Evolutionary conservation across 2,329 filamentous ascomycete species (phyloP), one percentile per base, ranked within the genome.

Genomic region (Colletotrichum costaricense): DNA sequence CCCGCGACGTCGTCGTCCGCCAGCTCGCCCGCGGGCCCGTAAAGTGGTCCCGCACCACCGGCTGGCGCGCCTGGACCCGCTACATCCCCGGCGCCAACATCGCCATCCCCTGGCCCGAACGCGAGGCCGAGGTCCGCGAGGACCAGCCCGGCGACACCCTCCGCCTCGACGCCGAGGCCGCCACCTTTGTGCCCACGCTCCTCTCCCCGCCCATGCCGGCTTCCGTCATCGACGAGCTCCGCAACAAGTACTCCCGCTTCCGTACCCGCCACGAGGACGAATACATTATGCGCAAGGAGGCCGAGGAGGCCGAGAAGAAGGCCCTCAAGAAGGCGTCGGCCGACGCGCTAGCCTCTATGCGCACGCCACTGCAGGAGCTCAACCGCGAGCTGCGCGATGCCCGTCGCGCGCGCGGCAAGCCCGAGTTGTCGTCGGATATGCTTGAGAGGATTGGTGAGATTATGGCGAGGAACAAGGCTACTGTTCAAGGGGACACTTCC

Each of bases 221-320:
- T 35, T 85, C 83, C n/a, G 89, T 98, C 49, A 88, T 97, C 76
- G 92, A 98, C 81, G 96, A 98, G 86, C 87, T 98, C 80, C 89
- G 95, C 80, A 93, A 93, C 86, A 93, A 92, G 81, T 97, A 92
- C 88, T 94, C 92, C 77, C 91, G 89, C 78, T 97, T 95, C 90
- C 89, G 95, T 79, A 95, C 92, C 66, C 88, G 94, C 60, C 94
- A 97, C 84, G 93, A 95, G 75, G 85, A 89, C 58, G 93, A 93
- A 81, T 97, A 93, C 80, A 82, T 95, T 65, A 86, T 86, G 76
- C 84, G 86, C 83, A 93, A 92, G 86, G 86, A 90, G 81, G 84
- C 86, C 72, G 88, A 92, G 80, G 92, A 90, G 56, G 80, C 79
- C 33, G 84, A 81, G 74, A 82, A 83, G 81, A 84, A 86, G 79